A percentile compares a stretch with the other conserved stretches of the same genome.
Conservation (phyloP, 805 yeast species). For the Candida peoriensis region DNA sequence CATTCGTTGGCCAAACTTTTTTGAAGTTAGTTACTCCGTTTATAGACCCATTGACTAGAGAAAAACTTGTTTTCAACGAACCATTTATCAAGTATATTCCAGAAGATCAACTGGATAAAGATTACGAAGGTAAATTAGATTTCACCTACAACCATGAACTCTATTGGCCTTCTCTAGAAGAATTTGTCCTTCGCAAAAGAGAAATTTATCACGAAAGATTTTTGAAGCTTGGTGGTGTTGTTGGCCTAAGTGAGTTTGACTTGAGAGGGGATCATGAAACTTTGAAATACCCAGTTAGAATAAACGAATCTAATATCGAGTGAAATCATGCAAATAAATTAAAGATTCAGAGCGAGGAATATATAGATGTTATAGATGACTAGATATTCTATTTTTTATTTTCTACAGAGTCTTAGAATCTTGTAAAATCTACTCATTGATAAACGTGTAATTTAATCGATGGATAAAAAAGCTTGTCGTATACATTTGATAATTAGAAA, state of each 20-base stretch:
- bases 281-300: conserved; percentile 16
- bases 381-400: too few species aligned
- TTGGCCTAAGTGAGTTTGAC: conserved; percentile 82
- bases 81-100: conserved; percentile 86
- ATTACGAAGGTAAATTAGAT: conserved; percentile 81
- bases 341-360: too few species aligned
- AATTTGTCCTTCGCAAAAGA: conserved; percentile 55
- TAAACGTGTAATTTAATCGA: too few species aligned
- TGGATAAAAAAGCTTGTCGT: too few species aligned
- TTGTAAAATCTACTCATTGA: too few species aligned
- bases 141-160: conserved; percentile 75
- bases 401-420: too few species aligned
- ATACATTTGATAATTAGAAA: too few species aligned
- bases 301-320: too few species aligned
- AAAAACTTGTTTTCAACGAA: conserved; percentile 86
- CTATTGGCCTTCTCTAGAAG: conserved; percentile 72
- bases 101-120: conserved; percentile 69
- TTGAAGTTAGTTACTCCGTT: conserved; percentile 89
- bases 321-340: too few species aligned
- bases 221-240: conserved; percentile 57
- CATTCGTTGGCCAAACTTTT: conserved; percentile 91
- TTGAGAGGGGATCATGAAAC: conserved; percentile 44
- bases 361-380: too few species aligned
- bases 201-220: conserved; percentile 64
- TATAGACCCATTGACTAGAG: conserved; percentile 92